These are phyloP conservation scores for Allium sativum DNA, from an alignment of 106 monocot genomes.

Conservation along the genomic window DNA sequence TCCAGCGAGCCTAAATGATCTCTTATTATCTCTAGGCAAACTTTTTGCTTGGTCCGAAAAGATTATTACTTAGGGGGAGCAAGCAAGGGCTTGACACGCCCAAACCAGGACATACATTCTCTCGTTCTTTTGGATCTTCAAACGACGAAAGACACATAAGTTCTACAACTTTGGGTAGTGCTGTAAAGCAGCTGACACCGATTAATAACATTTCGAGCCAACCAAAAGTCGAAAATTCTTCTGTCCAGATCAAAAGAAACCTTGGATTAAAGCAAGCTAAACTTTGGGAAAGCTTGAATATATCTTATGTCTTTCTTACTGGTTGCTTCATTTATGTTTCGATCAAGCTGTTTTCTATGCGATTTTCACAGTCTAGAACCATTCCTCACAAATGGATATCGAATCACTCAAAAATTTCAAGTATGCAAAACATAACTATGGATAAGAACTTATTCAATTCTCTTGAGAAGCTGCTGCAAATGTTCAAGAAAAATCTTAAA, in stretches of 20 bases:
- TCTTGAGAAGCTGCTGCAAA: constrained; percentile 23
- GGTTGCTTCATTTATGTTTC: constrained; percentile 46
- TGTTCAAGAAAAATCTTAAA: constrained; percentile 22
- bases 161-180: constrained; percentile 47
- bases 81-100: constrained; percentile 28
- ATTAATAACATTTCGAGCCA: constrained; percentile 17
- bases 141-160: constrained; percentile 20
- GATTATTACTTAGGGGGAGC: constrained; percentile 18
- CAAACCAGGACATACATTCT: constrained; percentile 14
- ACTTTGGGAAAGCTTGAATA: constrained; percentile 30
- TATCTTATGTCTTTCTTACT: constrained; percentile 23
- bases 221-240: background rate
- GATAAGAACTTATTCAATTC: constrained; percentile 10
- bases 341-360: constrained; percentile 30
- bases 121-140: constrained; percentile 14
- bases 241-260: constrained; percentile 45
- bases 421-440: constrained; percentile 8
- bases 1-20: background rate
- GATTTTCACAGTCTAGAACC: constrained; percentile 21
- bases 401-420: constrained; percentile 11
- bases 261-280: constrained; percentile 22
- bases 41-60: constrained; percentile 66
- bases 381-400: constrained; percentile 5
- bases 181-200: constrained; percentile 55
- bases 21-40: constrained; percentile 27